Conservation (phyloP, 1,284 basidiomycete genomes). For the Rhodotorula sp. region DNA sequence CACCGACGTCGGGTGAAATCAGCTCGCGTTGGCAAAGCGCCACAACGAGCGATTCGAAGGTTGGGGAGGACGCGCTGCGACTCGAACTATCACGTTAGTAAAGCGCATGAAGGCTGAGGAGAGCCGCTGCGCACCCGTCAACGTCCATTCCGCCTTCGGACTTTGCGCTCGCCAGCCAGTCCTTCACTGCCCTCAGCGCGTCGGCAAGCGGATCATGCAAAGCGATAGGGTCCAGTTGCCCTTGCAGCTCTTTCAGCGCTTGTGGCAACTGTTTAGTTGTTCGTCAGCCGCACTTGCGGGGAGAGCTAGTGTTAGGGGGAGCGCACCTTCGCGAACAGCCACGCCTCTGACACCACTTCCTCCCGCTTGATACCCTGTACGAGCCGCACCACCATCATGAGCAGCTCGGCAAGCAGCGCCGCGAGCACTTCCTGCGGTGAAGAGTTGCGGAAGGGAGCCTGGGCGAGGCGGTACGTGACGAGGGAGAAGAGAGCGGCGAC, state of each 20-base stretch:
- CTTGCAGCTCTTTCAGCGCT: neutral
- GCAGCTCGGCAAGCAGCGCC: neutral
- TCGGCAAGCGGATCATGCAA: neutral
- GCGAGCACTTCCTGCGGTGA: neutral
- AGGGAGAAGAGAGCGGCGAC: neutral
- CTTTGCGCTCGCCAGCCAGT: no score
- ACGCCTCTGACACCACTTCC: neutral
- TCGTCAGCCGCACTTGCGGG: neutral
- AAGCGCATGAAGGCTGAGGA: neutral
- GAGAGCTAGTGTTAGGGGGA: neutral
- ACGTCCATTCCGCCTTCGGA: neutral
- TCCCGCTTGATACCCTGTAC: neutral
- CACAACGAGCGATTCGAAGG: slow-evolving; percentile 16
- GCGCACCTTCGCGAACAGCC: slow-evolving; percentile 8
- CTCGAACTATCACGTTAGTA: no score
- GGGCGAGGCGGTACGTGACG: slow-evolving; percentile 11
- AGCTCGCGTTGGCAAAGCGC: slow-evolving; percentile 14
- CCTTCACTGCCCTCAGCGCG: neutral
- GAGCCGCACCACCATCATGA: neutral
- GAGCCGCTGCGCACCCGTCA: slow-evolving; percentile 5
- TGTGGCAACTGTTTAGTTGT: neutral
- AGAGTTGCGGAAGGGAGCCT: neutral
- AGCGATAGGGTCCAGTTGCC: neutral
- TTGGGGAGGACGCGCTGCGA: neutral
- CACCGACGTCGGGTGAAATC: slow-evolving; percentile 6